A percentile compares a stretch with the other conserved stretches of the same genome.
These are phyloP conservation scores for Hypoxylon crocopeplum DNA, from an alignment of 495 filamentous ascomycete species.

Conservation along the genomic window DNA sequence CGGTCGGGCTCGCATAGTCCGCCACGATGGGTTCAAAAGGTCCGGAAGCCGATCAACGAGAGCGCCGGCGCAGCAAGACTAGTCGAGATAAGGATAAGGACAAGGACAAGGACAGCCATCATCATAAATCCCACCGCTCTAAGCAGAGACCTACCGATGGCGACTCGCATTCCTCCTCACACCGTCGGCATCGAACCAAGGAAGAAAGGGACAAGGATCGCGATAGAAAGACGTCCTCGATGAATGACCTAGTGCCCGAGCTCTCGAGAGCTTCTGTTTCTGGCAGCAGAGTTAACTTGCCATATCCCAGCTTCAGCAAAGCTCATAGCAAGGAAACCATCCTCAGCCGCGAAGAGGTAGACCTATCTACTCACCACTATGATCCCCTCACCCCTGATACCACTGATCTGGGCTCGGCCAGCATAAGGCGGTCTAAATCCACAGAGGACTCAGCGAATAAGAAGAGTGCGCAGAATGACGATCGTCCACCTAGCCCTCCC, in stretches of 20 bases:
- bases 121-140: constrained; percentile 45
- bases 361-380: constrained; percentile 43
- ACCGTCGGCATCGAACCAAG: constrained; percentile 48
- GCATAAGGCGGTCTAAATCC: constrained; percentile 52
- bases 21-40: constrained; percentile 56
- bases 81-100: constrained; percentile 42
- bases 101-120: constrained; percentile 37
- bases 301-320: constrained; percentile 89
- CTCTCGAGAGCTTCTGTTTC: constrained; percentile 46
- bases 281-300: constrained; percentile 63
- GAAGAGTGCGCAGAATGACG: constrained; percentile 47
- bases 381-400: constrained; percentile 78
- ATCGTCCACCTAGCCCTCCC: constrained; percentile 60
- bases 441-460: constrained; percentile 39
- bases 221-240: constrained; percentile 43
- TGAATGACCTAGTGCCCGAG: constrained; percentile 60
- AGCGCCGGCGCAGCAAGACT: constrained; percentile 48
- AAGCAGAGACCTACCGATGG: constrained; percentile 47
- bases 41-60: constrained; percentile 47
- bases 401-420: constrained; percentile 71
- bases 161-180: constrained; percentile 47
- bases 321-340: constrained; percentile 86
- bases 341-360: constrained; percentile 64
- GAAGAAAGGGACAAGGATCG: constrained; percentile 50
- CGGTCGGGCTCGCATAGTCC: constrained; percentile 46